phyloP scores from a whole-genome alignment of 179 eudicot genomes.

The Beta macrorhiza region DNA sequence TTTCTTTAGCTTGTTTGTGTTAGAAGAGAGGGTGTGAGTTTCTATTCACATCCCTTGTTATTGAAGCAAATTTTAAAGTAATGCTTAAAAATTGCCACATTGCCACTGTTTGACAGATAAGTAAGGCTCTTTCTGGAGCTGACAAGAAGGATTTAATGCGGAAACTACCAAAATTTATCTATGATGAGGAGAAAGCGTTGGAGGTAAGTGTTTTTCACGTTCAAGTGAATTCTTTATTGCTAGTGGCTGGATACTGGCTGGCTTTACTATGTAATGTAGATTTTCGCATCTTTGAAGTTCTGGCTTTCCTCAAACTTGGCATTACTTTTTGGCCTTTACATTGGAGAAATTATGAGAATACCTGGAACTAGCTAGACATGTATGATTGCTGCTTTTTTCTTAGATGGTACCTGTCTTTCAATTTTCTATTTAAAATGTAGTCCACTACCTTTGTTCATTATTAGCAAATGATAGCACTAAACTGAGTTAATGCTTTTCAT shows the following conservation, averaged over 20 bases:
- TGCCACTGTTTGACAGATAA: constrained; percentile 45
- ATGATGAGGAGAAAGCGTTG: constrained; percentile 87
- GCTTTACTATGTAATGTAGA: not conserved
- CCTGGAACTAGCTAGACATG: not conserved
- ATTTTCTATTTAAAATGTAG: not conserved
- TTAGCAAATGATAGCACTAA: not conserved
- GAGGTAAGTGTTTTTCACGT: constrained; percentile 50
- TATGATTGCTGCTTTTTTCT: not conserved
- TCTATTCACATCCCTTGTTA: not conserved
- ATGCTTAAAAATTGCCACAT: not conserved
- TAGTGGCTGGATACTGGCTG: not conserved
- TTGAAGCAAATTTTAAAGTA: not conserved
- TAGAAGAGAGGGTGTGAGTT: not conserved
- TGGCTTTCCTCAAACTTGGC: not conserved
- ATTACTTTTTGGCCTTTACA: not conserved
- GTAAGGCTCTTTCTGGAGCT: constrained; percentile 75
- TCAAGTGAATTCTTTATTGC: not conserved
- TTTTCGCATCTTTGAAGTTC: not conserved
- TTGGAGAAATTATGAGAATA: not conserved
- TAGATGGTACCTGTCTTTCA: not conserved
- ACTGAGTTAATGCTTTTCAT: not conserved
- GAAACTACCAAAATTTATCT: constrained; percentile 80
- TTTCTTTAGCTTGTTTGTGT: not conserved
- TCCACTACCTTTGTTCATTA: not conserved
- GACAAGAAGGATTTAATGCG: constrained; percentile 76